These are phyloP conservation scores for Solanum ahanhuiri DNA, from an alignment of 257 asterid genomes.

Conservation along the genomic window DNA sequence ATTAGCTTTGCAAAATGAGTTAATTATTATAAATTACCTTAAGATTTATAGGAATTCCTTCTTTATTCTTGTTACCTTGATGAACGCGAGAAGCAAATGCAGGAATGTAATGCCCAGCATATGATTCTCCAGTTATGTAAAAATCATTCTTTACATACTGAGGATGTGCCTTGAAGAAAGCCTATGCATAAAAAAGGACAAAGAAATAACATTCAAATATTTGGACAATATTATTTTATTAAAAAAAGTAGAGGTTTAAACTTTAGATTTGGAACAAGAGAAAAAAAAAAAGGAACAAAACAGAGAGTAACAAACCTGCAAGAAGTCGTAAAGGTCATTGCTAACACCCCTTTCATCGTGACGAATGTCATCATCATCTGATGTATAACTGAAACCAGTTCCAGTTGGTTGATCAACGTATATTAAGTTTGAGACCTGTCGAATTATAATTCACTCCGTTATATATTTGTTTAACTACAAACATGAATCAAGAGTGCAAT, in stretches of 20 bases:
- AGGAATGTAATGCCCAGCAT: slow-evolving; percentile 49
- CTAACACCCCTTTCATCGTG: slow-evolving; percentile 11
- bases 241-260: neutral
- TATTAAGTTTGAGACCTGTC: slow-evolving; percentile 29
- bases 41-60: slow-evolving; percentile 11
- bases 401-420: slow-evolving; percentile 41
- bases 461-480: neutral
- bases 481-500: neutral
- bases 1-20: neutral
- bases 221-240: neutral
- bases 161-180: slow-evolving; percentile 30
- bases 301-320: slow-evolving; percentile 21
- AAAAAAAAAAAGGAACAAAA: neutral
- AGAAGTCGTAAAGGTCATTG: slow-evolving; percentile 23
- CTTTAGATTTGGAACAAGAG: neutral
- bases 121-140: slow-evolving; percentile 46
- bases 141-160: slow-evolving; percentile 31
- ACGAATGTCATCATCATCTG: slow-evolving; percentile 11
- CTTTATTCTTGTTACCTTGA: slow-evolving; percentile 18
- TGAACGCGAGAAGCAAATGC: slow-evolving; percentile 32
- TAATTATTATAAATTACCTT: slow-evolving; percentile 4
- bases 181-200: slow-evolving; percentile 2
- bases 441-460: neutral
- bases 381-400: slow-evolving; percentile 32
- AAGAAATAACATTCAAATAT: neutral